phyloP scores from a whole-genome alignment of 2,329 filamentous ascomycete species.

The Sporothrix schenckii region DNA sequence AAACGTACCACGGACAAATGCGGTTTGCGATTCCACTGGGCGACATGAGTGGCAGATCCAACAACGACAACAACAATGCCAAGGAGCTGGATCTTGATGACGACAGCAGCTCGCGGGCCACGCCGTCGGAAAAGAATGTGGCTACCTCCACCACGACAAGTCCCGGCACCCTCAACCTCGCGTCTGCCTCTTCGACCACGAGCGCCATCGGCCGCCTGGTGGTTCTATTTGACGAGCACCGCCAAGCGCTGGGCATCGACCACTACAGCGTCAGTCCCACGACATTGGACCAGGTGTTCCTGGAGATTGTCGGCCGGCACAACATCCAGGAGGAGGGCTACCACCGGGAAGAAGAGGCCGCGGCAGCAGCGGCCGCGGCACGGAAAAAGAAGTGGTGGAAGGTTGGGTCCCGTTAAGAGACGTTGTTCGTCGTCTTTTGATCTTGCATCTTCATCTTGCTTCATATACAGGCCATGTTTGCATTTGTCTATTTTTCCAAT shows the following conservation, averaged over 20 bases:
- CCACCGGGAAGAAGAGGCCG: conserved; percentile 39
- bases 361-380: conserved; percentile 37
- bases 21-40: conserved; percentile 73
- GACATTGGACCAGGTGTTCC: conserved; percentile 87
- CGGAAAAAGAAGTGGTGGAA: conserved; percentile 32
- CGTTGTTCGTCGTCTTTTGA: too few relatives aligned
- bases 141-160: background rate
- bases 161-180: background rate
- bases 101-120: background rate
- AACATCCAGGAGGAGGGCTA: conserved; percentile 75
- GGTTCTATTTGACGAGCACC: conserved; percentile 71
- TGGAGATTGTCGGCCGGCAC: conserved; percentile 79
- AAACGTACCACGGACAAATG: conserved; percentile 82
- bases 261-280: conserved; percentile 88
- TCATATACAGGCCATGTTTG: background rate
- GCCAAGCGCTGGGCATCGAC: conserved; percentile 69
- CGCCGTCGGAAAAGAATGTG: background rate
- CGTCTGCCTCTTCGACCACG: conserved; percentile 33
- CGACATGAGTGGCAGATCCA: conserved; percentile 37
- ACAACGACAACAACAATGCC: conserved; percentile 31
- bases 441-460: background rate
- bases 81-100: background rate
- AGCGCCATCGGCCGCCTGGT: conserved; percentile 70
- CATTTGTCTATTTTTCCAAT: background rate
- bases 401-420: background rate